Percentiles rank a stretch among this genome's conserved stretches.
Evolutionary conservation across 805 yeast genomes (phyloP).

Genomic region (Komagataella phaffii): DNA sequence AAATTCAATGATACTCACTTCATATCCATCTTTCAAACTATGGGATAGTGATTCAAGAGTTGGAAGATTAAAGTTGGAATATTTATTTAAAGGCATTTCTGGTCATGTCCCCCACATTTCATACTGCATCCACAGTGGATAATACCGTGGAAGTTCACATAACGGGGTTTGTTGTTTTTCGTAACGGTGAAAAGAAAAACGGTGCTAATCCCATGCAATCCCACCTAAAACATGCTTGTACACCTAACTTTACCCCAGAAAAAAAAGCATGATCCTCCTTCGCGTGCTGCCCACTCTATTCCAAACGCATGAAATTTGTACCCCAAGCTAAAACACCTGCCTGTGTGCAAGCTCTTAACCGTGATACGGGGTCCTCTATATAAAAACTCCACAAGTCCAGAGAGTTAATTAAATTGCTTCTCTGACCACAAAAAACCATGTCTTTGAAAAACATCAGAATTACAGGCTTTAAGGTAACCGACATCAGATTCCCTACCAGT

Average conservation of each 20-base stretch:
- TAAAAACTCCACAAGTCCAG: not conserved
- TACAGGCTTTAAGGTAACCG: slow-evolving; percentile 5
- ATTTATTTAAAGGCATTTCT: not conserved
- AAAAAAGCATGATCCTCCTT: not conserved
- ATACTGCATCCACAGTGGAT: not conserved
- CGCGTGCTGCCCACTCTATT: not conserved
- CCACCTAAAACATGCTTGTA: not conserved
- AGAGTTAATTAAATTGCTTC: no score
- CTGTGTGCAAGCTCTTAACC: not conserved
- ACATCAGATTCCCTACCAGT: slow-evolving; percentile 25
- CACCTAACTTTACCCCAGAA: not conserved
- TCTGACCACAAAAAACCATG: not conserved
- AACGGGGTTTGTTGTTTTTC: not conserved
- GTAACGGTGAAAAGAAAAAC: not conserved
- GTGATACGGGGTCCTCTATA: not conserved
- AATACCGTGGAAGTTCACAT: not conserved
- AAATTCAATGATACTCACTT: not conserved
- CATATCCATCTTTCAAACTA: not conserved
- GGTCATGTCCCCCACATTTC: not conserved
- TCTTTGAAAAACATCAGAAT: not conserved
- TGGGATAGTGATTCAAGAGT: not conserved
- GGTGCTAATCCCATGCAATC: not conserved
- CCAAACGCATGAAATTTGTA: not conserved
- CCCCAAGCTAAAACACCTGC: not conserved
- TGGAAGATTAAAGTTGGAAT: not conserved